These are phyloP conservation scores for Lupinus albus DNA, from an alignment of 306 rosid genomes.

Conservation along the genomic window DNA sequence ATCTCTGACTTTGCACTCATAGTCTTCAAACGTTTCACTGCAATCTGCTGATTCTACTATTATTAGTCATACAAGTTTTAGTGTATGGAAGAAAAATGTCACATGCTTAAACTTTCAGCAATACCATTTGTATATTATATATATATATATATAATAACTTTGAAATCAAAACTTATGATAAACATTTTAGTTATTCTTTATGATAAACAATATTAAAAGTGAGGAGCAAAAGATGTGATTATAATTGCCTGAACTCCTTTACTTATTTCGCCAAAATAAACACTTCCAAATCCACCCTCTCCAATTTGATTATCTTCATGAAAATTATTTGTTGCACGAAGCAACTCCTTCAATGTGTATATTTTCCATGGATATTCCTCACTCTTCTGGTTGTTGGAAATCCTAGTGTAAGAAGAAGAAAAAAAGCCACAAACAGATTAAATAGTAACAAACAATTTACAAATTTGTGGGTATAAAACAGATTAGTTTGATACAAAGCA, in stretches of 20 bases:
- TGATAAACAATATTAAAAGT: not conserved
- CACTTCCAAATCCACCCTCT: constrained; percentile 90
- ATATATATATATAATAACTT: no score
- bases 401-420: not conserved
- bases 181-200: not conserved
- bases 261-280: constrained; percentile 71
- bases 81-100: not conserved
- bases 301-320: constrained; percentile 73
- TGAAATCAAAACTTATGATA: no score
- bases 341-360: constrained; percentile 75
- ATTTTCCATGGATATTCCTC: constrained; percentile 74
- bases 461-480: not conserved
- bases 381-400: constrained; percentile 37
- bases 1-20: constrained; percentile 80
- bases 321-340: constrained; percentile 72
- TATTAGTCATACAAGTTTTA: not conserved
- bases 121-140: no score
- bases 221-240: not conserved
- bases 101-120: not conserved
- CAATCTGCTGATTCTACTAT: constrained; percentile 52
- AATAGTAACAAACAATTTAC: not conserved
- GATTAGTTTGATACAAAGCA: not conserved
- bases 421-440: not conserved
- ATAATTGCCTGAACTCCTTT: constrained; percentile 62
- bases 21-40: constrained; percentile 73